These are phyloP conservation scores for Chaetomiaceae sp. DNA, from an alignment of 2,329 filamentous ascomycete species.

Conservation along the genomic window DNA sequence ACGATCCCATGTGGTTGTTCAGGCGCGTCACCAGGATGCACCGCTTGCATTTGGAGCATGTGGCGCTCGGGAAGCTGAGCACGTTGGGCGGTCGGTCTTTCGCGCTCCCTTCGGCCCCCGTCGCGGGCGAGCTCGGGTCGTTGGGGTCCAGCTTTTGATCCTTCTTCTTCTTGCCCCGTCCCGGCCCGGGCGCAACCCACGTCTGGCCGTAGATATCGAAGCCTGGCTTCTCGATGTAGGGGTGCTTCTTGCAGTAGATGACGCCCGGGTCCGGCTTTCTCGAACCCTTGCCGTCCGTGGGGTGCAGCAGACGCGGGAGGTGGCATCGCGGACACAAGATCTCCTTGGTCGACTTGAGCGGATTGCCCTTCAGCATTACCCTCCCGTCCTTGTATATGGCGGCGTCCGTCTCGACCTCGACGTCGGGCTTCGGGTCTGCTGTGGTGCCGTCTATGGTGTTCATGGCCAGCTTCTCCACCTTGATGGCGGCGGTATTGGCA, in stretches of 20 bases:
- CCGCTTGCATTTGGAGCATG: conserved; percentile 63
- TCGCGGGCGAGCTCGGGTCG: conserved; percentile 39
- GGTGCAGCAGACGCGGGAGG: conserved; percentile 67
- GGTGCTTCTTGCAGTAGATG: conserved; percentile 74
- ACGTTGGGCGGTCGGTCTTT: conserved; percentile 57
- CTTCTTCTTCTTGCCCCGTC: conserved; percentile 75
- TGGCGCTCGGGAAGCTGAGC: conserved; percentile 60
- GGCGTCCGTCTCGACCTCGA: conserved; percentile 60
- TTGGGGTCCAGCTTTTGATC: conserved; percentile 51
- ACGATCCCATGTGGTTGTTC: conserved; percentile 65
- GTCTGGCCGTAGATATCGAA: conserved; percentile 81
- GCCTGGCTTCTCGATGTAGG: conserved; percentile 70
- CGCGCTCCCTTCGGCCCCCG: conserved; percentile 31
- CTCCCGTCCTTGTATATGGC: conserved; percentile 66
- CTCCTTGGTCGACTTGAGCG: conserved; percentile 64
- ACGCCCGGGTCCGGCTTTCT: conserved; percentile 60
- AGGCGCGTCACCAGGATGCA: conserved; percentile 61
- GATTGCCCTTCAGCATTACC: conserved; percentile 66
- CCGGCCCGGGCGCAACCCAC: conserved; percentile 66
- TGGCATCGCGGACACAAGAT: conserved; percentile 71
- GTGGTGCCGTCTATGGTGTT: conserved; percentile 50
- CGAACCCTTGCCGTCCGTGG: conserved; percentile 64
- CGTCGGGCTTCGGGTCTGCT: conserved; percentile 49
- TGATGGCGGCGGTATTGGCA: conserved; percentile 59
- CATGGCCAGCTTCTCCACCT: conserved; percentile 57